Evolutionary conservation across 768 basidiomycete genomes (phyloP), one percentile per base, ranked within the genome.

Genomic region (Collybia sp.): DNA sequence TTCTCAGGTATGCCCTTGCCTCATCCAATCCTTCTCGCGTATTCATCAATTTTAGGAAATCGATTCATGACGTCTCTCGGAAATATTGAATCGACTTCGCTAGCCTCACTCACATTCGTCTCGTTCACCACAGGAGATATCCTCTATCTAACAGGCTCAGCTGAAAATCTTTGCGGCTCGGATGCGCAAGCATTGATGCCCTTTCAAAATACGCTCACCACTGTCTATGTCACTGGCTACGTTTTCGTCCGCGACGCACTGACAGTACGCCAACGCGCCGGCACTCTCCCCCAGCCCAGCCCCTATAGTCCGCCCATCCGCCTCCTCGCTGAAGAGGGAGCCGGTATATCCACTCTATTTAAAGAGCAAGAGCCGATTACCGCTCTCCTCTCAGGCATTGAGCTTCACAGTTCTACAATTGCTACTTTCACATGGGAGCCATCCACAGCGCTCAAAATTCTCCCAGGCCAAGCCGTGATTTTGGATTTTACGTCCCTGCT

Each of bases 131-230:
- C 63, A 0, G 78, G 77, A 8, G 53, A 69, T 25, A 61, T 79
- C 13, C 59, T 79, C 6, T 79, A 79, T 46, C 53, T 80, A n/a
- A 79, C 77, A 9, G 78, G 77, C 3, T 53, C 48, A 15, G 76
- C 75, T 6, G 48, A 57, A 31, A 73, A 63, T 32, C 52, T 71
- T 17, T 58, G 73, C n/a, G 78, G 73, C 8, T 5, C 30, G 6
- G 40, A 40, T 9, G 47, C 47, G 30, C 42, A 40, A 17, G 43
- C 41, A 15, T 35, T 49, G 13, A 49, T 49, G 47, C 47, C 47
- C 8, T 33, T 16, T 5, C 16, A 16, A 25, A 49, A 49, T 30
- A 32, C 44, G n/a, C 8, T 49, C 3, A 49, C 47, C 10, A 38
- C 43, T 16, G 44, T 49, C 25, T 19, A 33, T 11, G 43, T 49